phyloP scores from a whole-genome alignment of 1,284 basidiomycete genomes.

The Cryptococcus depauperatus region DNA sequence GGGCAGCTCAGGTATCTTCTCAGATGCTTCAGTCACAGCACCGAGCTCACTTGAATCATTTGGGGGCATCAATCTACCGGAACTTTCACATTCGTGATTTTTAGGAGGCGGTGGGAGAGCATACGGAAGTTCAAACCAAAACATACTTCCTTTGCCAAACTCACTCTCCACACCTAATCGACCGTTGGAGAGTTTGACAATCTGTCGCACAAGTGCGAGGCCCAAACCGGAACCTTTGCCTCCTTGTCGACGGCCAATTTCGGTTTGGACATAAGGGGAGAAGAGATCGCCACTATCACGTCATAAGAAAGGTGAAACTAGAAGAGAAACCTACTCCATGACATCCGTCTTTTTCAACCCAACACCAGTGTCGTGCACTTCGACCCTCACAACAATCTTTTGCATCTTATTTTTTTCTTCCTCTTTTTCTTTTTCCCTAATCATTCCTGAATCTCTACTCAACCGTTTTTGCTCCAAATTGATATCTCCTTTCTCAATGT shows the following conservation, averaged over 20 bases:
- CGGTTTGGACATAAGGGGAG: conserved; percentile 46
- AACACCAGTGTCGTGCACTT: conserved; percentile 70
- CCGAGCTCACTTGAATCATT: neutral
- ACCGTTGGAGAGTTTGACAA: conserved; percentile 73
- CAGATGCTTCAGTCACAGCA: neutral
- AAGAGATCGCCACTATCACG: conserved; percentile 31
- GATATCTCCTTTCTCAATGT: conserved; percentile 32
- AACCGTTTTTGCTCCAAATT: conserved; percentile 13
- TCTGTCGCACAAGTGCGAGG: conserved; percentile 77
- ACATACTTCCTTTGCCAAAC: conserved; percentile 41
- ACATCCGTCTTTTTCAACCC: conserved; percentile 67
- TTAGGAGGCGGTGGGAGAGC: conserved; percentile 30
- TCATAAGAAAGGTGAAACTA: neutral
- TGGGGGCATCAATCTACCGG: neutral
- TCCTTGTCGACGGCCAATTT: conserved; percentile 64
- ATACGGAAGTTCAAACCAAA: conserved; percentile 55
- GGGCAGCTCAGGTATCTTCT: neutral
- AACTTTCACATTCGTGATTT: neutral
- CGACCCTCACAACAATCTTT: conserved; percentile 59
- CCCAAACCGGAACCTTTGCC: conserved; percentile 86
- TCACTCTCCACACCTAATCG: conserved; percentile 55
- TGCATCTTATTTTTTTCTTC: conserved; percentile 16
- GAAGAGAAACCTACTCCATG: conserved; percentile 52
- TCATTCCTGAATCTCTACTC: conserved; percentile 9
- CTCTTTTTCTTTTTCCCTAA: conserved; percentile 8